Evolutionary conservation across 305 asterid species (phyloP), one percentile per base, ranked within the genome.

Genomic region (Plantago coronopus): DNA sequence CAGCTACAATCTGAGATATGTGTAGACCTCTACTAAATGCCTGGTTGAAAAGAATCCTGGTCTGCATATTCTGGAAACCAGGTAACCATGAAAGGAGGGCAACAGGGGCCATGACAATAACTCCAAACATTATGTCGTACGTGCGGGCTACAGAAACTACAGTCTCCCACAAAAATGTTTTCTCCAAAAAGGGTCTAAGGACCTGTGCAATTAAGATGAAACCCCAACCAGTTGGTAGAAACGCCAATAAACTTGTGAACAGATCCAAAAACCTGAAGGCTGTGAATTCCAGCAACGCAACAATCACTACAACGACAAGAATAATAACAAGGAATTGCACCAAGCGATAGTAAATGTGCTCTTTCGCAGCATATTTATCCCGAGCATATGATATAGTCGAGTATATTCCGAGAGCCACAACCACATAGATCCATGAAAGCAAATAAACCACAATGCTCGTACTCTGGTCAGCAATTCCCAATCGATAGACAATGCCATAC

Each of bases 151-250:
- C 67, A 48, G 86, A 67, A 21, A 82, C 69, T 48, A 80, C 71
- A 22, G 76, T 71, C 49, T 68, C 84, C 89, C 89, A 82, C 22
- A 82, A 25, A 46, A 49, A 54, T 49, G 78, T 71, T 25, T 80
- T 77, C 64, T 82, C 74, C 79, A 82, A 38, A 40, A 66, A 64
- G 37, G 86, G 86, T 53, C 72, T 76, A 5, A 82, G 70, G 21
- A 82, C 89, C 70, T 82, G 89, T 0, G 89, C 84, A 27, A 82
- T 69, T 51, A 64, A 73, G 54, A 82, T 65, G 62, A 76, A 74
- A 48, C 84, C 89, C 89, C 89, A 82, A 53, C 86, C 89, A 40
- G 89, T 82, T 21, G 89, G 89, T 49, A 82, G n/a, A 38, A 82
- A 82, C 27, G 89, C 89, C 76, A 82, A 68, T 69, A 82, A 57